Base-by-base conservation (phyloP, 805 yeast species). In the Sugiyamaella qingdaonensis region DNA sequence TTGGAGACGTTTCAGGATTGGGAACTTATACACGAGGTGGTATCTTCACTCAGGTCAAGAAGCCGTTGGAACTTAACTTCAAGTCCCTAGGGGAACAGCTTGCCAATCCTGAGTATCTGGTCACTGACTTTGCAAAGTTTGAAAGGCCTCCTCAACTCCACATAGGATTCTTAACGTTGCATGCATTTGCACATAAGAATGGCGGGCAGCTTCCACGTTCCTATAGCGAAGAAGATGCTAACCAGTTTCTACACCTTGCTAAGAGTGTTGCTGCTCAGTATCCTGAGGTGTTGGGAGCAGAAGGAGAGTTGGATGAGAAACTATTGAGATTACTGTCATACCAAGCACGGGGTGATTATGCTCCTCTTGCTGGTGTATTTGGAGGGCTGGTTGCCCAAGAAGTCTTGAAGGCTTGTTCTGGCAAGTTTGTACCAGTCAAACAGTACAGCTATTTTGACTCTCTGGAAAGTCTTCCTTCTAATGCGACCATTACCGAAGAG, bases 351-450 rank as follows among this genome's bases (percentile, higher is more conserved):
- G 99, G 99, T 71, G 97, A 92, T 63, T 71, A 92, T 46, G 96
- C 97, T 18, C 96, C 92, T 35, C 72, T 89, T 66, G 84, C 82
- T 59, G 97, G 97, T 1, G 85, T 91, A 56, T 80, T 83, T 64
- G 99, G 99, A 69, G 98, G 98, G 33, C 75, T 92, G 51, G 85
- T 88, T 45, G 99, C 99, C 2, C 99, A 94, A 71, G 99, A 94
- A 72, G 97, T 88, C 18, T 78, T 94, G 66, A 94, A 94, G 73
- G 95, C 95, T 43, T 86, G 91, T 62, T 88, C 97, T 10, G 96
- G 97, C 48, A 94, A 94, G 72, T 94, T 91, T 65, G 81, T 84
- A n/a, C 99, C 99, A 8, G 75, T 92, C 51, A 85, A 86, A 68
- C 99, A 94, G 73, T 88, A 84, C 78, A 72, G 94, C 68, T 92